phyloP scores from a whole-genome alignment of 306 rosid species.

The Vigna trinervia region DNA sequence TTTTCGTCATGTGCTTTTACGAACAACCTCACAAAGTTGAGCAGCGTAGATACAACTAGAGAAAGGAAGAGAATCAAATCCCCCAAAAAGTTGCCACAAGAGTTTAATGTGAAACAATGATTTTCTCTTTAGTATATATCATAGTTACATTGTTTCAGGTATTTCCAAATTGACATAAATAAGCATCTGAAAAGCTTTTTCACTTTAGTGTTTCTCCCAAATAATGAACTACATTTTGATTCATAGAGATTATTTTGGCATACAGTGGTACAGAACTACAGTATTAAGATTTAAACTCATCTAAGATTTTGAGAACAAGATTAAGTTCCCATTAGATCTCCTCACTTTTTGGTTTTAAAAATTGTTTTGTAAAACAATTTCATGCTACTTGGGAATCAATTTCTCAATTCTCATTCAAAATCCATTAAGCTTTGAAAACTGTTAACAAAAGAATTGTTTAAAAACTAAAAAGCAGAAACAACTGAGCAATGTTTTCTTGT shows the following conservation, averaged over 20 bases:
- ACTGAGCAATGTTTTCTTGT: neutral
- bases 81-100: neutral
- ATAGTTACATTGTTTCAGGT: constrained; percentile 11
- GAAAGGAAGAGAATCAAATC: constrained; percentile 17
- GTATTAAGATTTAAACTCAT: neutral
- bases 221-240: constrained; percentile 16
- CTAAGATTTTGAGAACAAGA: neutral
- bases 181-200: constrained; percentile 21
- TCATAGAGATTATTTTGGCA: constrained; percentile 5
- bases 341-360: neutral
- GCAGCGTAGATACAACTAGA: constrained; percentile 75
- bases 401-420: neutral
- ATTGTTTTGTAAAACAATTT: neutral
- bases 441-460: no score
- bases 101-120: constrained; percentile 26
- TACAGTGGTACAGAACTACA: neutral
- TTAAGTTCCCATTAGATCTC: neutral
- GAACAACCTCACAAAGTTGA: constrained; percentile 81
- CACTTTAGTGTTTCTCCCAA: neutral
- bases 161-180: neutral
- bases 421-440: neutral
- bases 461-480: no score
- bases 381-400: neutral
- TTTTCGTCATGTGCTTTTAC: constrained; percentile 70
- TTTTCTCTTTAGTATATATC: constrained; percentile 2